Evolutionary conservation across 805 yeast genomes (phyloP), one percentile per base, ranked within the genome.

Genomic region (Zygoascus ofunaensis): DNA sequence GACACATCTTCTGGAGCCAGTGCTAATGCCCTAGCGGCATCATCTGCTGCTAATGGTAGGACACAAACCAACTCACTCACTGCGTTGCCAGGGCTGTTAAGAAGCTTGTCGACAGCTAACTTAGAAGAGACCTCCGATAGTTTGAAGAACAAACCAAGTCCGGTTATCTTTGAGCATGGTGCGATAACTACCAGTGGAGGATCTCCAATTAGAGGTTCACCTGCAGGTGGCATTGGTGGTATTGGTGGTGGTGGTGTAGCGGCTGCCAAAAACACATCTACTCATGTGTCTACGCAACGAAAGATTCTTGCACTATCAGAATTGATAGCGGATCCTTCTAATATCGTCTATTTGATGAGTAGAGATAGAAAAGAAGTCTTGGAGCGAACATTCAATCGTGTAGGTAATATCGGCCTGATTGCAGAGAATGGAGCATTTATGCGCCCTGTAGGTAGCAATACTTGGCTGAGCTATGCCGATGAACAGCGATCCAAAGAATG

Each of bases 341-440:
- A 86, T 55, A 68, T 72, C 37, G 87, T 90, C 2, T 89, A 81
- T 57, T 71, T 89, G 2, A 70, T 82, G 44, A 79, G 87, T 50
- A 74, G 77, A 37, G 73, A 79, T 55, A 79, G 78, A 42, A 71
- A 82, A 47, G 62, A 70, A 1, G 84, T 80, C 35, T 64, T 89
- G 56, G 84, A 82, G 49, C 70, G 84, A 44, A 64, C 77, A 43
- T 87, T 80, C 64, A 70, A 81, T 17, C 73, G 86, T 52, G 72
- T 78, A 3, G 76, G 82, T 1, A 76, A 76, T 34, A 56, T 89
- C 24, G 97, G 97, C 0, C 67, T 90, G 42, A 79, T 90, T 50
- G 94, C 96, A 1, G 97, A 89, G 61, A 80, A 82, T 57, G 97
- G 97, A 32, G 94, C 87, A 0, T 86, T 74, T 55, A 71, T 90